Evolutionary conservation across 2,329 filamentous ascomycete genomes (phyloP).

Genomic region (Fusarium tjaetaba): DNA sequence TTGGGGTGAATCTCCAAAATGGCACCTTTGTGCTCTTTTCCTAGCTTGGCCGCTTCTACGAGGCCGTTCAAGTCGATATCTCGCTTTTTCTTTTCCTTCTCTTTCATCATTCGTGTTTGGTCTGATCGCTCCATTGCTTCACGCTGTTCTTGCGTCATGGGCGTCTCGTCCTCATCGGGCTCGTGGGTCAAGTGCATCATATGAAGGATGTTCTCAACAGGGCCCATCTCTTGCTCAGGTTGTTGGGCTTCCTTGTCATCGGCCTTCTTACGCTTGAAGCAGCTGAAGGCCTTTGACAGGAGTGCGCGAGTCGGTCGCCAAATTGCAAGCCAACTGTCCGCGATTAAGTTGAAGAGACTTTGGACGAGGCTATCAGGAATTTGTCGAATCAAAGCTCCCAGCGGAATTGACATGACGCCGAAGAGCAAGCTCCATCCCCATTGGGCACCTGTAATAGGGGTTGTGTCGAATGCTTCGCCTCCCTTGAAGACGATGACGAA

Average conservation of each 20-base stretch:
- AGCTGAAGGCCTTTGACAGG: constrained; percentile 25
- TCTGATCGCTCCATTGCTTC: constrained; percentile 38
- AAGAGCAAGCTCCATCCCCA: constrained; percentile 78
- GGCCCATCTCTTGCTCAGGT: constrained; percentile 37
- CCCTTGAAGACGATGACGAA: constrained; percentile 78
- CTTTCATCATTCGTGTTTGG: constrained; percentile 21
- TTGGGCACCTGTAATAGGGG: constrained; percentile 68
- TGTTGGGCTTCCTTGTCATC: constrained; percentile 23
- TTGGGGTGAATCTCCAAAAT: constrained; percentile 53
- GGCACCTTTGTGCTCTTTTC: constrained; percentile 39
- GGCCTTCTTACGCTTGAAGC: constrained; percentile 38
- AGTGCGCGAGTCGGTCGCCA: constrained; percentile 26
- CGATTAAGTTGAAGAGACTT: constrained; percentile 35
- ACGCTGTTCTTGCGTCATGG: constrained; percentile 38
- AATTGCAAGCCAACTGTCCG: constrained; percentile 2
- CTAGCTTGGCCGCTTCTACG: constrained; percentile 47
- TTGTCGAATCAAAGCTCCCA: constrained; percentile 59
- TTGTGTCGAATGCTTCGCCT: constrained; percentile 72
- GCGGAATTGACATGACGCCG: constrained; percentile 72
- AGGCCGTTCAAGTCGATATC: constrained; percentile 47
- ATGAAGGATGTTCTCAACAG: constrained; percentile 40
- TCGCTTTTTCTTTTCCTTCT: constrained; percentile 28
- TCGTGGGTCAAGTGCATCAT: constrained; percentile 30
- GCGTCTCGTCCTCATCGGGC: constrained; percentile 29
- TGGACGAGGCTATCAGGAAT: constrained; percentile 51